Evolutionary conservation across 345 rosid species (phyloP), one percentile per base, ranked within the genome.

Genomic region (Pelargonium nanum): DNA sequence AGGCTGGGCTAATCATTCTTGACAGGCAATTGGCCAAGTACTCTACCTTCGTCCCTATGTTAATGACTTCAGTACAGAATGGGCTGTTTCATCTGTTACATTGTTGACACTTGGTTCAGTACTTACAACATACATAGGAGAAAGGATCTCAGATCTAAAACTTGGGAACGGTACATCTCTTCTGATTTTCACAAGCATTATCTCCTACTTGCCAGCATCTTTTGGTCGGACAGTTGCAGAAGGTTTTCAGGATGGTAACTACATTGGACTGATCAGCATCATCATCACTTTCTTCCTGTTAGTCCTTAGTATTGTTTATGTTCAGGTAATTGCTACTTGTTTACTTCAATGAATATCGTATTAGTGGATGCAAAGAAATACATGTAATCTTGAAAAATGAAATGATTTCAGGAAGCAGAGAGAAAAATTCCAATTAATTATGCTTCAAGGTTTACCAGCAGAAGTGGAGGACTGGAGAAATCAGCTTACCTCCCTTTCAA

Each of bases 161-260:
- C 96, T 93, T 57, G 99, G 99, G 71, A 93, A 93, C 57, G 99
- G 99, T 24, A 93, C 97, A 19, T 89, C 97, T 21, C 87, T 93
- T 40, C 71, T 93, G 59, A 93, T 93, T 66, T 93, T 93, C 72
- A 93, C 99, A 0, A 93, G 91, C 78, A 93, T 93, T 52, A 82
- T 93, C 74, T 93, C 99, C 55, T 93, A 93, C 80, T 75, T 89
- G 76, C 99, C 99, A 6, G 91, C 99, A 65, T 93, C 99, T 53
- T 83, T 93, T 70, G 99, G 99, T 66, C 78, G 88, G 83, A 89
- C 97, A 16, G 75, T 80, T 53, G 72, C 91, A 19, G 74, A 93
- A 63, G 97, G 87, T 24, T 85, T 77, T 68, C 86, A 87, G 70
- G 97, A 87, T 75, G 96, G 97, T 60, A 89, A 93, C 83, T 93